Evolutionary conservation across 164 flowering plant species (phyloP), one percentile per base, ranked within the genome.

Genomic region (Stephania yunnanensis): DNA sequence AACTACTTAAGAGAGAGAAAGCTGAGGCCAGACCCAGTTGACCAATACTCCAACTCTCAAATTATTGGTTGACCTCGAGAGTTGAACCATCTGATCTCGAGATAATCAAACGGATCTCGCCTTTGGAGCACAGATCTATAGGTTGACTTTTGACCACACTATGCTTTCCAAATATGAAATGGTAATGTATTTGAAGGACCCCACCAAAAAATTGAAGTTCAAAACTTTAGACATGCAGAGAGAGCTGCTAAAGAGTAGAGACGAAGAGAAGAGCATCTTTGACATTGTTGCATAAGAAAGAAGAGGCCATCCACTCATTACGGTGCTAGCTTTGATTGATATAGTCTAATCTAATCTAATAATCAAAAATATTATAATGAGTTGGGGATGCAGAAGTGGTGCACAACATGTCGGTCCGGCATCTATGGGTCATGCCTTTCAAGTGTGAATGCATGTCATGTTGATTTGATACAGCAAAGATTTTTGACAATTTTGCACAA

Each of bases 391-490:
- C 55, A 50, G 9, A 0, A 55, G 19, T 55, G 19, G 19, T 55
- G 63, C n/a, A 55, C 63, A 55, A 12, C 63, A 55, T 55, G 63
- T 11, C 63, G 63, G 53, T 12, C 19, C 63, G 63, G 63, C 63
- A 55, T 55, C 5, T 19, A 55, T 55, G 63, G 17, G 63, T 55
- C 63, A 55, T 55, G 63, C 4, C 63, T 55, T 68, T 15, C 17
- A 68, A 68, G 73, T 71, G 30, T 71, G 73, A 71, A 71, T 46
- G 73, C 30, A 50, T 25, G 52, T 15, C 52, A 44, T 70, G 72
- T 46, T 70, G 22, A 70, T 70, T 19, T 70, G 50, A 70, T 46
- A 8, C 17, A 71, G 73, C 22, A 61, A 25, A 71, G 55, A 71
- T 19, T 46, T 20, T 50, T 71, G 73, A 71, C 73, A 48, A n/a